Base-by-base conservation (phyloP, 495 filamentous ascomycete species). In the Hypoxylon intermedium region DNA sequence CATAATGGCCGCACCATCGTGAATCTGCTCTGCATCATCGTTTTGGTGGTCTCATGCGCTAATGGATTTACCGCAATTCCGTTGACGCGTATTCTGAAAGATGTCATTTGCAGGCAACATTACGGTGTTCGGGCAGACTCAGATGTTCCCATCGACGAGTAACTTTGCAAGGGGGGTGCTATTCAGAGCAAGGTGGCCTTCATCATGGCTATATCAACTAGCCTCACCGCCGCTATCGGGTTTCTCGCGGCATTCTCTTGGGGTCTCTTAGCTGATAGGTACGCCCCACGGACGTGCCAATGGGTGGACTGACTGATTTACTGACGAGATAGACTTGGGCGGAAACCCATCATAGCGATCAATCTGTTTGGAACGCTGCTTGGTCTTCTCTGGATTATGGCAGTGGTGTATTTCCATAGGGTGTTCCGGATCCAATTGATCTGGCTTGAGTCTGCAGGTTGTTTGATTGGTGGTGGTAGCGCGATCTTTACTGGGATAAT, bases 381-480 rank as follows among this genome's bases (percentile, higher is more conserved):
- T 3, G 61, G 58, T n/a, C 69, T 73, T 11, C 9, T 72, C 2
- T 78, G 75, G 71, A 13, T 63, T 6, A 62, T 73, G 26, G 24
- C 70, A 6, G 73, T 79, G 1, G 64, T 75, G 65, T 68, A 65
- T 58, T 75, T 73, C 20, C 28, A 67, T 1, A 59, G 74, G 42
- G 60, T 74, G 15, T 75, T 85, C 13, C 83, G 82, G 0, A 48
- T 85, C 12, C 75, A 77, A 15, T 60, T 71, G 12, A 68, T 84
- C 9, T 87, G 84, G 84, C 54, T 83, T 9, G 79, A 78, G 2
- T 77, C 81, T 7, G 44, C 83, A 26, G 70, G 77, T 11, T 74
- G 68, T 62, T 45, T 83, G n/a, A 58, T 87, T 18, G 83, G 84
- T 6, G 85, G 85, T 31, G 83, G 83, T 0, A 74, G 74, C 2